Evolutionary conservation across 2,329 filamentous ascomycete genomes (phyloP).

Genomic region (Fusarium succisae): DNA sequence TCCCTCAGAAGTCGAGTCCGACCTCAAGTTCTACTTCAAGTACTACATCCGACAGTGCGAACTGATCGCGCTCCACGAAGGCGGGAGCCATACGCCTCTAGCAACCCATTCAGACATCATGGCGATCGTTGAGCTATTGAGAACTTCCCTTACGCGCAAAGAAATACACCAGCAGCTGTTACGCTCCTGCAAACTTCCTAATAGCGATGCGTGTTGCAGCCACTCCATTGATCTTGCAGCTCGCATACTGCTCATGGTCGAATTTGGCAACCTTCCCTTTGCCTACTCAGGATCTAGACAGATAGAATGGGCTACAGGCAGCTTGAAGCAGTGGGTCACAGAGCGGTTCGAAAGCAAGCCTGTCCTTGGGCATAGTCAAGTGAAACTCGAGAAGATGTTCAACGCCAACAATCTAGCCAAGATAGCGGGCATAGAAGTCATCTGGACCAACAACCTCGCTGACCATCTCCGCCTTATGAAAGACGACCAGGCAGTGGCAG

Average conservation of each 20-base stretch:
- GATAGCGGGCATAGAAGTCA: background rate
- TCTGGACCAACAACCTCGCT: background rate
- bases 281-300: background rate
- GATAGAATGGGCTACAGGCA: background rate
- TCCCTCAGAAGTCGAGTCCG: background rate
- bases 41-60: background rate
- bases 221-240: background rate
- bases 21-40: background rate
- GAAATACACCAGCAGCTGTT: background rate
- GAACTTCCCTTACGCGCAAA: background rate
- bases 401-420: background rate
- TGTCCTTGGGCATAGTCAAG: background rate
- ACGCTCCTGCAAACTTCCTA: background rate
- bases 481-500: background rate
- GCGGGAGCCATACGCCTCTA: background rate
- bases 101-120: background rate
- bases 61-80: background rate
- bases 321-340: background rate
- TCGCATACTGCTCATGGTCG: background rate
- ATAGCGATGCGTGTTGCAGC: background rate
- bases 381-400: background rate
- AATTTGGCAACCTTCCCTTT: background rate
- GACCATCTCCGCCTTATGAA: background rate
- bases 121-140: background rate
- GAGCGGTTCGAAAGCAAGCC: background rate